Base-by-base conservation (phyloP, 805 yeast genomes). In the Barnettozyma populi region DNA sequence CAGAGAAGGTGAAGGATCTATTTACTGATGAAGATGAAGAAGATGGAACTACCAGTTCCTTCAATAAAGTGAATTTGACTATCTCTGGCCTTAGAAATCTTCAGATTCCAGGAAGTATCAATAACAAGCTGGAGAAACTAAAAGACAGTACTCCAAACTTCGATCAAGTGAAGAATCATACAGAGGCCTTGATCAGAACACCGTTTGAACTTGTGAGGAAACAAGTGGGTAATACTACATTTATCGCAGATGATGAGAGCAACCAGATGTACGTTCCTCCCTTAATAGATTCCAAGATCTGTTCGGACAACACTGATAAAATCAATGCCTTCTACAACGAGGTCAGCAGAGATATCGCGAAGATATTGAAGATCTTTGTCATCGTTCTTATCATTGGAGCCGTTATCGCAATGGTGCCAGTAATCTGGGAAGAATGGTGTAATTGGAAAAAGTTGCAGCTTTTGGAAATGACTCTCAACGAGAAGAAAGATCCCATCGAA, bases 71-170 rank as follows among this genome's bases (percentile, higher is more conserved):
- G 24, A 79, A 81, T 56, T 59, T 85, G 18, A 79, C 90, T 0
- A 71, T 88, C 4, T 59, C 65, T 9, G 66, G 78, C 0, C 65
- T 92, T 54, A 66, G 75, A 52, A 67, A 82, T 50, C 63, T 92
- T 48, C 60, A 76, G 14, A 85, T 94, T 11, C 88, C 97, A 1
- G 57, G 78, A 0, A 66, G 80, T 0, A 80, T 90, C 37, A 77
- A 86, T 53, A 61, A 63, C 2, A 77, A 80, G 25, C 69, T 94
- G 16, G 75, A 76, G 3, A 52, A 59, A 0, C 63, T 90, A 37
- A 67, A 76, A 19, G 64, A 67, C 0, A 69, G 77, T 2, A 66
- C 85, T 0, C 95, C 95, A 0, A 76, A 79, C 51, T 88, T 88
- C 61, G 78, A 75, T 2, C 72, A 74, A 7, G 82, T 88, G 3